Conservation (phyloP, 441 rosid species). For the Melastoma candidum region DNA sequence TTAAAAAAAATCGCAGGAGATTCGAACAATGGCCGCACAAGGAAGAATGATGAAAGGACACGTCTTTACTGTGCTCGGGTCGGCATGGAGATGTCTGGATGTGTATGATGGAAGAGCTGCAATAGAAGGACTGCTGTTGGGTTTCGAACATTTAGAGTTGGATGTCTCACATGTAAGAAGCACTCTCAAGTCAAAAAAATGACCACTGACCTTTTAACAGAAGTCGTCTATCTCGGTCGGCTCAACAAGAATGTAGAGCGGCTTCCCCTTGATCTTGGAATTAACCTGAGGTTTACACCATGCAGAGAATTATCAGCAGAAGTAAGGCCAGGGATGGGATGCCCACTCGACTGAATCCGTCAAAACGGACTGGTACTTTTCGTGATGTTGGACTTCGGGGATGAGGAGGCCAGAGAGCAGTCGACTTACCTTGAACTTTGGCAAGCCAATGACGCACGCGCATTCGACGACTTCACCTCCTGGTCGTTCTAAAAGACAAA, state of each 20-base stretch:
- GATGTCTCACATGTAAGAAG: no score
- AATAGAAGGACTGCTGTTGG: no score
- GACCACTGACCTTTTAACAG: constrained; percentile 11
- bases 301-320: not conserved
- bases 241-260: constrained; percentile 90
- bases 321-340: not conserved
- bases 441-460: constrained; percentile 88
- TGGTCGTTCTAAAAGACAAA: constrained; percentile 48
- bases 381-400: not conserved
- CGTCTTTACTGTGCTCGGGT: no score
- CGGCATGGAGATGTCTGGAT: no score
- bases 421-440: constrained; percentile 52
- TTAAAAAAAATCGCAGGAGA: no score
- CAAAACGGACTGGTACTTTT: not conserved
- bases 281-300: constrained; percentile 42
- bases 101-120: no score
- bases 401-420: not conserved
- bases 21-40: no score
- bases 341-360: not conserved
- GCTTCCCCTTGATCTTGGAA: constrained; percentile 72
- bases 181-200: no score
- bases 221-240: constrained; percentile 58
- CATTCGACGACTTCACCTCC: constrained; percentile 89
- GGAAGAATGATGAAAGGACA: no score
- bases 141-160: no score